Percentiles rank a stretch among this genome's conserved stretches.
These are phyloP conservation scores for Theileria equi DNA, from an alignment of 169 alveolate genomes.

Conservation along the genomic window DNA sequence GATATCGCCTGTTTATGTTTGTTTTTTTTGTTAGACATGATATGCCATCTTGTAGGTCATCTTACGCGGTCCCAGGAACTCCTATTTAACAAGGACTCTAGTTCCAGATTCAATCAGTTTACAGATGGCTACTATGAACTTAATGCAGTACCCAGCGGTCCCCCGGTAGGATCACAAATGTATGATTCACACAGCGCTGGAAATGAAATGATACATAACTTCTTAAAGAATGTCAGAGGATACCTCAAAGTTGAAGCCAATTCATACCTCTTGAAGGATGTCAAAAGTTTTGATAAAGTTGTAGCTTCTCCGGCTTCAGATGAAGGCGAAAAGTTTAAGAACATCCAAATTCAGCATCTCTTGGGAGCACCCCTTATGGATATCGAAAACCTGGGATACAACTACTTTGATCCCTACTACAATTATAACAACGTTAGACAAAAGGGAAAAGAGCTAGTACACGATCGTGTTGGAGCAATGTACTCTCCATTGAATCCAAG, in stretches of 20 bases:
- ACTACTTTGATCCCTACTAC: conserved; percentile 8
- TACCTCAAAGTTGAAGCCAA: not conserved
- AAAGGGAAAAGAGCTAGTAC: too few relatives aligned
- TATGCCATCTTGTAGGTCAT: not conserved
- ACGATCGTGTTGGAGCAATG: too few relatives aligned
- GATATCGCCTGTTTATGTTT: conserved; percentile 10
- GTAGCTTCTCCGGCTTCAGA: not conserved
- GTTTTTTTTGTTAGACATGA: not conserved
- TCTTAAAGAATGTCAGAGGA: not conserved
- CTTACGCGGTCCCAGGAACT: not conserved
- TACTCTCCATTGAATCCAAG: too few relatives aligned
- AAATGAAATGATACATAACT: not conserved
- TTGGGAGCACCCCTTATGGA: too few relatives aligned
- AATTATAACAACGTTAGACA: conserved; percentile 8
- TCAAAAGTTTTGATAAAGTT: too few relatives aligned
- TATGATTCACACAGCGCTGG: too few relatives aligned
- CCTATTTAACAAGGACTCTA: not conserved
- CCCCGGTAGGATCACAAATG: too few relatives aligned
- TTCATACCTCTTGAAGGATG: not conserved
- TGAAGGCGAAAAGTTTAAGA: too few relatives aligned
- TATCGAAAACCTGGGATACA: too few relatives aligned
- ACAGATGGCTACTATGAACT: conserved; percentile 34
- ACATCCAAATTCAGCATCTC: too few relatives aligned
- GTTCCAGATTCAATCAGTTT: conserved; percentile 2
- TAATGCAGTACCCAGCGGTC: conserved; percentile 7